These are phyloP conservation scores for Blastobotrys proliferans DNA, from an alignment of 1,139 yeast species.

Conservation along the genomic window DNA sequence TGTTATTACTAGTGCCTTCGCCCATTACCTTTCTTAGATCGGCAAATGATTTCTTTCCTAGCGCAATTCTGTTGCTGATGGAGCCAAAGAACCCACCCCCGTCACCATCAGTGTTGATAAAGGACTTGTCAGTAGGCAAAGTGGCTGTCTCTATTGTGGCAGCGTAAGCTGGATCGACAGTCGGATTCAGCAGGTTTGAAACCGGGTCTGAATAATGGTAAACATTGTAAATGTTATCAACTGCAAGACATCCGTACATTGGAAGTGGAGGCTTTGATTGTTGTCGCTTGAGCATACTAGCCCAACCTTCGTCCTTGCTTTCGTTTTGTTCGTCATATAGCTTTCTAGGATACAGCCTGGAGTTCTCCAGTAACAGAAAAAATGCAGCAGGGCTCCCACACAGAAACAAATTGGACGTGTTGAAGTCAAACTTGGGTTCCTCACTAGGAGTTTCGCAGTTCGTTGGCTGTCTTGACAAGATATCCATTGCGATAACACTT, in stretches of 20 bases:
- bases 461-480: conserved; percentile 60
- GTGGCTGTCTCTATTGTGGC: conserved; percentile 27
- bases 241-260: conserved; percentile 41
- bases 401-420: conserved; percentile 70
- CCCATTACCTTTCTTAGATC: background rate
- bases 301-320: background rate
- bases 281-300: too few relatives aligned
- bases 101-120: conserved; percentile 14
- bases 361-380: conserved; percentile 41
- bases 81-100: conserved; percentile 21
- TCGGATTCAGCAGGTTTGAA: conserved; percentile 37
- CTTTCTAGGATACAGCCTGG: conserved; percentile 29
- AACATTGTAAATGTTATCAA: conserved; percentile 37
- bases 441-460: conserved; percentile 15
- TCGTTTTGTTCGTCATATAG: conserved; percentile 16
- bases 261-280: too few relatives aligned
- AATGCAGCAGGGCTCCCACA: conserved; percentile 91
- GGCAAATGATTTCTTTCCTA: background rate
- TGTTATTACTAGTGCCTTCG: background rate
- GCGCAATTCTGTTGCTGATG: conserved; percentile 8
- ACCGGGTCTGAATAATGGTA: conserved; percentile 41
- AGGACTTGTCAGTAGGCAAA: conserved; percentile 29
- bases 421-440: conserved; percentile 46
- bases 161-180: conserved; percentile 35
- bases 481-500: conserved; percentile 77